Percentiles rank a stretch among this genome's conserved stretches.
phyloP scores from a whole-genome alignment of 2,329 filamentous ascomycete genomes.

The Spiromastix sp. region DNA sequence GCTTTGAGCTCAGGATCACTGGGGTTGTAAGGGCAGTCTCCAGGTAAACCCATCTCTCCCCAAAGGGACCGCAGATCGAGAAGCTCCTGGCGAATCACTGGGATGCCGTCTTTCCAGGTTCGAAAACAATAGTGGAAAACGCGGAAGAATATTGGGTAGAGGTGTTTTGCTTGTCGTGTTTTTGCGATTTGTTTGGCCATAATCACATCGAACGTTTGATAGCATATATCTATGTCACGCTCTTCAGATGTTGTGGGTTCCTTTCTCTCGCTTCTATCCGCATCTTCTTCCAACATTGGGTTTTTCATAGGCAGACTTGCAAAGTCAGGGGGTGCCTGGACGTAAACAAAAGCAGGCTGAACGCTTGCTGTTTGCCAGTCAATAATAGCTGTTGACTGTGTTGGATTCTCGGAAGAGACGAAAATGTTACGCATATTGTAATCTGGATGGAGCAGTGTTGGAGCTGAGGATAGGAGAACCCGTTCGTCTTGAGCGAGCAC shows the following conservation, averaged over 20 bases:
- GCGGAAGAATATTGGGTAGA: conserved; percentile 20
- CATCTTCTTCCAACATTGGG: background rate
- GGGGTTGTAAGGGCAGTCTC: conserved; percentile 17
- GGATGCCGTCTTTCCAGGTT: conserved; percentile 19
- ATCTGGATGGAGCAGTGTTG: conserved; percentile 21
- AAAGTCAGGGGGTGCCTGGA: conserved; percentile 20
- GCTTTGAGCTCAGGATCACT: conserved; percentile 16
- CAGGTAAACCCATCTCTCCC: conserved; percentile 17
- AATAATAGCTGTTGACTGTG: conserved; percentile 20
- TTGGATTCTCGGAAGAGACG: conserved; percentile 20
- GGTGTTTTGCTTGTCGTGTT: conserved; percentile 16
- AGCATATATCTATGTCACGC: conserved; percentile 20
- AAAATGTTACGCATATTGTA: conserved; percentile 25
- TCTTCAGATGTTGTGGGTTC: conserved; percentile 4
- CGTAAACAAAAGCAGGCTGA: conserved; percentile 22
- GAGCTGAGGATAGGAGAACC: conserved; percentile 13
- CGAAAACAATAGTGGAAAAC: conserved; percentile 22
- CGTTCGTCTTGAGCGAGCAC: conserved; percentile 14
- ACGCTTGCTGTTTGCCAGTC: conserved; percentile 25
- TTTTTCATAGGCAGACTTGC: conserved; percentile 13
- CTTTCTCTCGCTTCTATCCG: conserved; percentile 10
- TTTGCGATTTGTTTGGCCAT: conserved; percentile 17
- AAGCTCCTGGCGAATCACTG: conserved; percentile 21
- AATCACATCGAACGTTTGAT: conserved; percentile 20
- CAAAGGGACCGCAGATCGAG: conserved; percentile 20